Conservation (phyloP, 345 rosid genomes). For the Arabidopsis thaliana region TAIR10.1 NC_003076.8:24193501-24194000, state of each 20-base stretch:
- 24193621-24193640: conserved; percentile 64
- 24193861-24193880: conserved; percentile 69
- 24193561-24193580: conserved; percentile 73
- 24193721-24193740: conserved; percentile 46
- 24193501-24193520: conserved; percentile 19
- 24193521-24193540: neutral
- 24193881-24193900: conserved; percentile 58
- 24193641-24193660: conserved; percentile 44
- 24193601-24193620: conserved; percentile 88
- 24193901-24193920: neutral
- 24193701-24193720: conserved; percentile 60
- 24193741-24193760: conserved; percentile 59
- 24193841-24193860: conserved; percentile 77
- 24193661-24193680: conserved; percentile 79
- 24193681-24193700: conserved; percentile 52
- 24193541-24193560: conserved; percentile 49
- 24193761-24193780: conserved; percentile 54
- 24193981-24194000: conserved; percentile 47
- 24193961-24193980: neutral
- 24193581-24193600: conserved; percentile 68
- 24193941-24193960: neutral
- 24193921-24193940: conserved; percentile 4
- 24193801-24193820: conserved; percentile 68
- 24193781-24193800: conserved; percentile 71
- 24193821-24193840: conserved; percentile 68